Evolutionary conservation across 352 stramenopile genomes (phyloP), one percentile per base, ranked within the genome.

Genomic region (Aphanomyces astaci): DNA sequence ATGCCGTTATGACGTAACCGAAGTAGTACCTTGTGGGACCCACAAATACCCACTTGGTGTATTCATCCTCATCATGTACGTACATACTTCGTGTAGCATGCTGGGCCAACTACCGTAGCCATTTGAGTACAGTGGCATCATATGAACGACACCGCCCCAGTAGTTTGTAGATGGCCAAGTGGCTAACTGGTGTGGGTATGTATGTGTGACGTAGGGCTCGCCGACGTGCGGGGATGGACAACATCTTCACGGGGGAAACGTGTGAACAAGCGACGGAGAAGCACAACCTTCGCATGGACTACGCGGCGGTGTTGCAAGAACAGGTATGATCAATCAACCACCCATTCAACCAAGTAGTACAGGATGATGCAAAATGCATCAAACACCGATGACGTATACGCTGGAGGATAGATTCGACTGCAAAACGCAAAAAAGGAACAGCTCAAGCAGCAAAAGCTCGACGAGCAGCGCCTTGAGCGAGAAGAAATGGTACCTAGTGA

Each of bases 191-290:
- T 15, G 36, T 43, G 36, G 36, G 7, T 43, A n/a, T n/a, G n/a
- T n/a, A n/a, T n/a, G n/a, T n/a, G n/a, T n/a, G n/a, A n/a, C 46
- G 51, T 36, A 59, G 51, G 51, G 24, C 51, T n/a, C 31, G 22
- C 13, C 56, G 56, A 1, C 56, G 56, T 15, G 33, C 31, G 15
- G 51, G 51, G 19, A 59, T 32, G 51, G 51, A n/a, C 51, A 68
- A 68, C 36, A 68, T 68, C 39, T 68, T 62, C 25, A 68, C 62
- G 25, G 62, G 62, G 39, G 62, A 68, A 68, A 68, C 62, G 15
- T n/a, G n/a, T 15, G 62, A 68, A 19, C 15, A 68, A 49, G 32
- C 28, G 27, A 59, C 10, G 11, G 62, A 68, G 51, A 68, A 68
- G 51, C 62, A 68, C 30, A 68, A 59, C 27, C 33, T 68, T 9